phyloP scores from a whole-genome alignment of 1,139 yeast genomes.

The Hyphopichia wangnamkhiaoensis region DNA sequence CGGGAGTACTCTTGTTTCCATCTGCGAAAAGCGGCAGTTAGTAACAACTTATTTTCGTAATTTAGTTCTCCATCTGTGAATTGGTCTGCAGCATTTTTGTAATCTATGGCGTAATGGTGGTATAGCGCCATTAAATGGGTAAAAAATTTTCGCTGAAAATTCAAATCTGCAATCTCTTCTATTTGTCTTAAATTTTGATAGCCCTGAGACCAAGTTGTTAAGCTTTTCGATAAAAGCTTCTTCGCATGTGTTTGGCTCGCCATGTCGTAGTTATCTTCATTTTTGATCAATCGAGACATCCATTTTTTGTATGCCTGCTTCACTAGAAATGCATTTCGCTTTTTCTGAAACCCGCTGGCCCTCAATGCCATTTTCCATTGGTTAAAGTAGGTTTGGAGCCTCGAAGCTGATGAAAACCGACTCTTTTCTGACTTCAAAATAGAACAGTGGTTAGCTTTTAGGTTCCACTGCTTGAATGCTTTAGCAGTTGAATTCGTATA shows the following conservation, averaged over 20 bases:
- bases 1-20: conserved; percentile 22
- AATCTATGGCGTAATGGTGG: conserved; percentile 5
- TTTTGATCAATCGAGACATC: conserved; percentile 8
- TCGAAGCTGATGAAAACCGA: too few species aligned
- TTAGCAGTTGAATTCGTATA: conserved; percentile 8
- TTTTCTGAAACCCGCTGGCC: not conserved
- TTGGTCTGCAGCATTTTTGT: conserved; percentile 4
- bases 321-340: conserved; percentile 6
- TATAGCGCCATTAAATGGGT: conserved; percentile 9
- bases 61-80: conserved; percentile 1
- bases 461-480: conserved; percentile 16
- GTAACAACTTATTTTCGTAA: not conserved
- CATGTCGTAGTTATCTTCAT: not conserved
- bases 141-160: conserved; percentile 20
- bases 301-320: conserved; percentile 13
- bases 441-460: conserved; percentile 4
- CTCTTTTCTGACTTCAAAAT: not conserved
- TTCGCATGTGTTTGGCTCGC: too few species aligned
- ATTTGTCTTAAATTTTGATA: conserved; percentile 4
- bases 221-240: conserved; percentile 7
- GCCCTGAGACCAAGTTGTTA: conserved; percentile 6
- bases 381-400: too few species aligned
- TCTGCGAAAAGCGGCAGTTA: conserved; percentile 7
- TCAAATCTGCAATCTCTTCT: conserved; percentile 16
- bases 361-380: not conserved